phyloP scores from a whole-genome alignment of 2,329 filamentous ascomycete species.

The Fusarium sp. region DNA sequence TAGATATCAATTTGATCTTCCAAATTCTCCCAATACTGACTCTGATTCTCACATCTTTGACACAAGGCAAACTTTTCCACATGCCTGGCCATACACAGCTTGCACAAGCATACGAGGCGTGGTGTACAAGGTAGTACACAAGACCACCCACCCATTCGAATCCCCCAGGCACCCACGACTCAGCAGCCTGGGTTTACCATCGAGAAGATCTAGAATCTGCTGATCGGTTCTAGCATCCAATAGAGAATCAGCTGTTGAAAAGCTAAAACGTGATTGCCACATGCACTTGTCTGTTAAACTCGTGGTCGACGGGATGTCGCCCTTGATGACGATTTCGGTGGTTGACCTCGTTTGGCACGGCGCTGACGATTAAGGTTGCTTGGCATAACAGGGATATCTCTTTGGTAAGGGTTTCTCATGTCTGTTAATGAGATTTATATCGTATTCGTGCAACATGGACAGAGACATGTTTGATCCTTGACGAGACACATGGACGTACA shows the following conservation, averaged over 20 bases:
- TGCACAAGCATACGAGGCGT: background rate
- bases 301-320: background rate
- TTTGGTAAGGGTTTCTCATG: background rate
- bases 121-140: background rate
- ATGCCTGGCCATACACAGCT: background rate
- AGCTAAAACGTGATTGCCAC: conserved; percentile 8
- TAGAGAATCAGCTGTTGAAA: background rate
- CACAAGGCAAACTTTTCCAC: background rate
- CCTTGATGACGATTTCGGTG: background rate
- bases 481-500: background rate
- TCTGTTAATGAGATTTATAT: background rate
- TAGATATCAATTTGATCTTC: background rate
- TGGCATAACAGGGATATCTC: background rate
- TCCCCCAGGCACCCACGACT: background rate
- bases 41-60: no score
- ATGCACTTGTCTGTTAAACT: background rate
- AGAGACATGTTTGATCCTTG: background rate
- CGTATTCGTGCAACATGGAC: background rate
- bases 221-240: conserved; percentile 15
- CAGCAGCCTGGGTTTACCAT: background rate
- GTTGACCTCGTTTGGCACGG: background rate
- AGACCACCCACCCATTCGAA: conserved; percentile 22
- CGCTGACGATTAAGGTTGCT: background rate
- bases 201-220: conserved; percentile 22
- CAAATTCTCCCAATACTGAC: no score